Evolutionary conservation across 352 stramenopile genomes (phyloP).

Genomic region (Globisporangium spiculum): DNA sequence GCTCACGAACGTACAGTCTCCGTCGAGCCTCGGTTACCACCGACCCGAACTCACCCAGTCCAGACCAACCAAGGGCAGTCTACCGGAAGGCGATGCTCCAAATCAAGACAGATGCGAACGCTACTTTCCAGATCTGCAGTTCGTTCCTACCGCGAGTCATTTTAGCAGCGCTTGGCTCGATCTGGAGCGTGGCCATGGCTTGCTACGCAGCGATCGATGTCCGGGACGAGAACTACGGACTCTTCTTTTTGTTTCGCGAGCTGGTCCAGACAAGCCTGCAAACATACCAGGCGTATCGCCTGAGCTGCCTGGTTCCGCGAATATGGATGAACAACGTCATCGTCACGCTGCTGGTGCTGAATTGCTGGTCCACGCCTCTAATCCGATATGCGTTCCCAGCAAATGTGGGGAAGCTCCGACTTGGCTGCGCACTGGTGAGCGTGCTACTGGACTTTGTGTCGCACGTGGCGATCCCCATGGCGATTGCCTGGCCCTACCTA

Average conservation of each 20-base stretch:
- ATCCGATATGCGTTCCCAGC: not conserved
- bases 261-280: constrained; percentile 26
- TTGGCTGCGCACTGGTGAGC: not conserved
- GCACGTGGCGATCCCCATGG: not conserved
- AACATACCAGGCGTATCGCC: constrained; percentile 27
- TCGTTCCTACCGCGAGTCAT: not conserved
- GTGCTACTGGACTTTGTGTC: not conserved
- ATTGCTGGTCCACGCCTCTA: constrained; percentile 28
- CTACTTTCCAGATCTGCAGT: not conserved
- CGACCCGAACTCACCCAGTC: not conserved
- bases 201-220: constrained; percentile 15
- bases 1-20: not conserved
- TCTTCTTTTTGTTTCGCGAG: constrained; percentile 26
- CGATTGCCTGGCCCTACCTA: not conserved
- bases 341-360: constrained; percentile 28
- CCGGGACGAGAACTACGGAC: constrained; percentile 24
- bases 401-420: not conserved
- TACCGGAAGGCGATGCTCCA: not conserved
- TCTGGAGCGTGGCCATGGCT: not conserved
- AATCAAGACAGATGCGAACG: not conserved
- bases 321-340: constrained; percentile 38
- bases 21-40: not conserved
- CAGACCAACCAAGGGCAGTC: not conserved
- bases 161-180: not conserved
- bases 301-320: constrained; percentile 28